Conservation (phyloP, 2,329 filamentous ascomycete species). For the Clarireedia paspali region DNA sequence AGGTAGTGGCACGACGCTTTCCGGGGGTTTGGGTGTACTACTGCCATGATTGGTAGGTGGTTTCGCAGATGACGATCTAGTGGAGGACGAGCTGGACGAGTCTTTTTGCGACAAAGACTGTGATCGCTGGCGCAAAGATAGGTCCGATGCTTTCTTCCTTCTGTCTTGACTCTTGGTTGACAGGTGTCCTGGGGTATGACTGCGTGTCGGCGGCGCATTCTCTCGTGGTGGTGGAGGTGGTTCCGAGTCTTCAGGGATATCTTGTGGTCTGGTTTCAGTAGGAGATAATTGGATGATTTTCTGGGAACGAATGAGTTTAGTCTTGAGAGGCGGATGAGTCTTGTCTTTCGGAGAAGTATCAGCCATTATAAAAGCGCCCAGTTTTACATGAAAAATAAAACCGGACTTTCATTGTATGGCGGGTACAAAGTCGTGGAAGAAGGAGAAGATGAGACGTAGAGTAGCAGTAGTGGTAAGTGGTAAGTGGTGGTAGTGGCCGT, state of each 20-base stretch:
- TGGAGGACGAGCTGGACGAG: constrained; percentile 18
- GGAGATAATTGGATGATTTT: constrained; percentile 39
- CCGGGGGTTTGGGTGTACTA: constrained; percentile 12
- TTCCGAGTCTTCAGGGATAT: constrained; percentile 32
- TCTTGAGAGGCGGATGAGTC: constrained; percentile 30
- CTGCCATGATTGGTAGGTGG: constrained; percentile 15
- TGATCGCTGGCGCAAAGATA: constrained; percentile 28
- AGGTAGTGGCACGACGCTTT: constrained; percentile 18
- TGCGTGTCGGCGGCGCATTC: constrained; percentile 37
- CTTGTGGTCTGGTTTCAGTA: constrained; percentile 29
- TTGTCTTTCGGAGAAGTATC: constrained; percentile 26
- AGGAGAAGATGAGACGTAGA: background rate
- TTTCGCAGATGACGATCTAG: constrained; percentile 15
- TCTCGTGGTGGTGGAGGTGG: constrained; percentile 26
- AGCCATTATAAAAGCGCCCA: constrained; percentile 27
- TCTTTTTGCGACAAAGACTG: constrained; percentile 28
- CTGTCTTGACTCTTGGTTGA: constrained; percentile 44
- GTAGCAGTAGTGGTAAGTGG: background rate
- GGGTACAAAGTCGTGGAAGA: background rate
- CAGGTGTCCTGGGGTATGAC: constrained; percentile 55
- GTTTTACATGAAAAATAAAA: constrained; percentile 15
- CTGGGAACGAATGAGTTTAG: constrained; percentile 45
- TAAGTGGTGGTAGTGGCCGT: background rate
- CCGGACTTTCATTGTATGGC: constrained; percentile 6
- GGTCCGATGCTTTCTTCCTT: constrained; percentile 24